These are phyloP conservation scores for Blastocystis hominis DNA, from an alignment of 352 stramenopile species.

Conservation along the genomic window DNA sequence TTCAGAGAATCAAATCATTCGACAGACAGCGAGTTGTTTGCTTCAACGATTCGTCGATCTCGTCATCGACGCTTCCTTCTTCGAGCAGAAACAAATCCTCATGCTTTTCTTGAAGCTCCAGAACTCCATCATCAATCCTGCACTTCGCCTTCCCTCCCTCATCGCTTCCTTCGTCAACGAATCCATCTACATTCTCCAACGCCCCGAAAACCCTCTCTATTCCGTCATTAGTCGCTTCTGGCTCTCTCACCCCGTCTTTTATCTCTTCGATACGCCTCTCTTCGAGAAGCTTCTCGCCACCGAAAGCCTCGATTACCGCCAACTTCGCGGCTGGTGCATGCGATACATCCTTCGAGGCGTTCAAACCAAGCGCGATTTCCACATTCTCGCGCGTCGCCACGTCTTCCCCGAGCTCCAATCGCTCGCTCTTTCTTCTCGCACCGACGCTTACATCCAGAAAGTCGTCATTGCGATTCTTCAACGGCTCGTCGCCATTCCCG, in stretches of 20 bases:
- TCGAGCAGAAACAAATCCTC: conserved; percentile 28
- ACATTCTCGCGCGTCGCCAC: conserved; percentile 12
- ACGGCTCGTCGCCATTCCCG: conserved; percentile 6
- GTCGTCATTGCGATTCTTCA: not conserved
- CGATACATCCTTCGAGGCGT: conserved; percentile 20
- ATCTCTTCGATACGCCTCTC: conserved; percentile 12
- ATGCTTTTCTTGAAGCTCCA: conserved; percentile 41
- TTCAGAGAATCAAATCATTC: not conserved
- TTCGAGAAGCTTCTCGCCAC: conserved; percentile 35
- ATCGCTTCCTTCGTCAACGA: conserved; percentile 22
- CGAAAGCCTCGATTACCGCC: not conserved
- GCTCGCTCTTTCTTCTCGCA: not conserved
- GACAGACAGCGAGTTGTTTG: not conserved
- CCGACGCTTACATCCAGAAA: conserved; percentile 36
- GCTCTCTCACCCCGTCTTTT: not conserved
- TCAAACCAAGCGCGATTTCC: conserved; percentile 24
- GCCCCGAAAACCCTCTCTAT: conserved; percentile 15
- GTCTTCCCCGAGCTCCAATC: conserved; percentile 25
- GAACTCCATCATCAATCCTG: conserved; percentile 21
- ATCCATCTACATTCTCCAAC: conserved; percentile 4
- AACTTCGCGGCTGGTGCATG: conserved; percentile 28
- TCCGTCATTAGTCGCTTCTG: conserved; percentile 39
- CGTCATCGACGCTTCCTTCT: conserved; percentile 28
- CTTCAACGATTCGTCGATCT: conserved; percentile 36
- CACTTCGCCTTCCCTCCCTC: not conserved